Evolutionary conservation across 208 protist species (phyloP).

Genomic region (Crithidia expoeki): DNA sequence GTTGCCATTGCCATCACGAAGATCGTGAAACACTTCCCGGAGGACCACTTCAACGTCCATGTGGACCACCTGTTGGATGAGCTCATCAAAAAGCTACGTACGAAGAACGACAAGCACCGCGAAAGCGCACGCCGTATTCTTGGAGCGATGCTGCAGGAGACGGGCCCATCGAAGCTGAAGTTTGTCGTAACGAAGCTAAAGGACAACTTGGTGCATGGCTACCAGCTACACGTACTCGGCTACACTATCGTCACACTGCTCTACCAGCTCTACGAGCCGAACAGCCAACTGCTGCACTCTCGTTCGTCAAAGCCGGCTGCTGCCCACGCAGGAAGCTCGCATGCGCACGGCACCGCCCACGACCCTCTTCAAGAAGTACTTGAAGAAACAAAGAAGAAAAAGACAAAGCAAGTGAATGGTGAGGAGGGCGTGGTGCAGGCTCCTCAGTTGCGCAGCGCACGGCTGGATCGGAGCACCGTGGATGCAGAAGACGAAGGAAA

Average conservation of each 20-base stretch:
- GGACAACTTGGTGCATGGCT: conserved; percentile 89
- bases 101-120: conserved; percentile 88
- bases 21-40: conserved; percentile 83
- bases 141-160: conserved; percentile 81
- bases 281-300: conserved; percentile 44
- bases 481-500: conserved; percentile 8
- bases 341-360: conserved; percentile 2
- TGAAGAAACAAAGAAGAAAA: conserved; percentile 23
- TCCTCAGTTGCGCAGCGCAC: conserved; percentile 10
- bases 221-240: conserved; percentile 92
- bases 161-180: conserved; percentile 78
- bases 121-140: conserved; percentile 85
- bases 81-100: conserved; percentile 83
- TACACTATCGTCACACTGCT: conserved; percentile 92
- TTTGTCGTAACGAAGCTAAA: conserved; percentile 86
- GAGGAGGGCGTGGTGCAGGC: conserved; percentile 23
- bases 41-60: conserved; percentile 74
- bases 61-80: conserved; percentile 82
- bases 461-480: conserved; percentile 1
- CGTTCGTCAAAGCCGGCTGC: conserved; percentile 1
- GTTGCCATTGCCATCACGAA: conserved; percentile 88
- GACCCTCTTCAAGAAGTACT: conserved; percentile 48
- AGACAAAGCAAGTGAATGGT: conserved; percentile 6
- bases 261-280: conserved; percentile 87
- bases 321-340: background rate